Base-by-base conservation (phyloP, 2,329 filamentous ascomycete species). In the Cladosporium sp. region DNA sequence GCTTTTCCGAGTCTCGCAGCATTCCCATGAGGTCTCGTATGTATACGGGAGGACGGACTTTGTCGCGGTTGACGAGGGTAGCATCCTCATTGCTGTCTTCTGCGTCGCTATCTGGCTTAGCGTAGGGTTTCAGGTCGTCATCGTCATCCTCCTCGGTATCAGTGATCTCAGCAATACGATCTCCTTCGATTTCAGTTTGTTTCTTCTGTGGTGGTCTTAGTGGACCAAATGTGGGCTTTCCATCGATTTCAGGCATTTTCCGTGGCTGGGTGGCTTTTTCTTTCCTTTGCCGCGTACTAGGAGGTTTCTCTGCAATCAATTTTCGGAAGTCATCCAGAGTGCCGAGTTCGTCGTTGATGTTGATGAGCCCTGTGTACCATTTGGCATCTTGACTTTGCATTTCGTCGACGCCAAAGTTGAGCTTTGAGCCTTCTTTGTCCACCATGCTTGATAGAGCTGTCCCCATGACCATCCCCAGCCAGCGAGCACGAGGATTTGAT, bases 11-110 rank as follows among this genome's bases (percentile, higher is more conserved):
- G 58, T 95, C 88, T 43, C 88, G 80, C 2, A 99, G 76, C 62
- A 85, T 91, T 7, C 76, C 67, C 49, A 97, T 84, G 9, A 97
- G 77, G 60, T 95, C 89, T 41, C 90, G 83, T 53, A 96, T 86
- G 62, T 97, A 97, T 63, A 99, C 90, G 1, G 93, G 93, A 0
- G 89, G 80, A 52, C 81, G 86, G 18, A 86, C 81, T 60, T 93
- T 96, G 68, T 93, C 84, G 12, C 91, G 80, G 51, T 87, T 85
- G 42, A 97, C 79, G 15, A 96, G 74, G 0, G 90, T 95, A 4
- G 93, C 85, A 60, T 99, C 95, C 32, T 96, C 91, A 51, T 96
- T 90, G 0, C 89, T 92, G 64, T 99, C 93, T 64, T 95, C 89
- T 0, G 83, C 80, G 58, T 99, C 93, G 1, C 88, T 90, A 61